phyloP scores from a whole-genome alignment of 2,329 filamentous ascomycete genomes.

The Lecanicillium sp. region DNA sequence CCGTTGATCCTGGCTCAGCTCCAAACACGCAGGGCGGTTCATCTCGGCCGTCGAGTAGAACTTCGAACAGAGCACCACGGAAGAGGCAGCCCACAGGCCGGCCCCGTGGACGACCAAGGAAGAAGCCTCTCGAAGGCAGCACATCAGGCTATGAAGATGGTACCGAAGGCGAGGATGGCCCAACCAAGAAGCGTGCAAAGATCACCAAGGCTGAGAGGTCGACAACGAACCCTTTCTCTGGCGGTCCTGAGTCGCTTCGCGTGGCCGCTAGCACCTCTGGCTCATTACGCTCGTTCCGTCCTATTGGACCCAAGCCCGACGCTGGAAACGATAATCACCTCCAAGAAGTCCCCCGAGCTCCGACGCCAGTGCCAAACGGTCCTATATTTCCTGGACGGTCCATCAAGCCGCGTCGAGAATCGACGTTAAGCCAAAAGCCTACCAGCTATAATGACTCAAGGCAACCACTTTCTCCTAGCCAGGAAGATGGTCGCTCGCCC shows the following conservation, averaged over 20 bases:
- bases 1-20: slow-evolving; percentile 16
- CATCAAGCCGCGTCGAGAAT: slow-evolving; percentile 50
- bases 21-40: slow-evolving; percentile 19
- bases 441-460: slow-evolving; percentile 31
- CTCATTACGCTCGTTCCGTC: slow-evolving; percentile 77
- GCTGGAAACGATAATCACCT: slow-evolving; percentile 41
- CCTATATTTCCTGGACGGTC: slow-evolving; percentile 24
- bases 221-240: slow-evolving; percentile 63
- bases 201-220: slow-evolving; percentile 64
- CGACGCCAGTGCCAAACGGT: slow-evolving; percentile 61
- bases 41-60: slow-evolving; percentile 53
- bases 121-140: slow-evolving; percentile 51
- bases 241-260: slow-evolving; percentile 68
- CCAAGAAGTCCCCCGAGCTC: slow-evolving; percentile 66
- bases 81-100: slow-evolving; percentile 42
- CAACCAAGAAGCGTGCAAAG: slow-evolving; percentile 65
- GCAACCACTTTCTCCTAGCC: slow-evolving; percentile 32
- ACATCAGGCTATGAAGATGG: slow-evolving; percentile 67
- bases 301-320: slow-evolving; percentile 48
- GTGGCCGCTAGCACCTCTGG: slow-evolving; percentile 88
- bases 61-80: slow-evolving; percentile 36
- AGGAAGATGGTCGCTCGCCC: slow-evolving; percentile 45
- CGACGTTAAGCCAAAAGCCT: slow-evolving; percentile 45
- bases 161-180: slow-evolving; percentile 50
- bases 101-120: slow-evolving; percentile 47